Evolutionary conservation across 2,329 filamentous ascomycete species (phyloP).

Genomic region (Calonectria henricotiae): DNA sequence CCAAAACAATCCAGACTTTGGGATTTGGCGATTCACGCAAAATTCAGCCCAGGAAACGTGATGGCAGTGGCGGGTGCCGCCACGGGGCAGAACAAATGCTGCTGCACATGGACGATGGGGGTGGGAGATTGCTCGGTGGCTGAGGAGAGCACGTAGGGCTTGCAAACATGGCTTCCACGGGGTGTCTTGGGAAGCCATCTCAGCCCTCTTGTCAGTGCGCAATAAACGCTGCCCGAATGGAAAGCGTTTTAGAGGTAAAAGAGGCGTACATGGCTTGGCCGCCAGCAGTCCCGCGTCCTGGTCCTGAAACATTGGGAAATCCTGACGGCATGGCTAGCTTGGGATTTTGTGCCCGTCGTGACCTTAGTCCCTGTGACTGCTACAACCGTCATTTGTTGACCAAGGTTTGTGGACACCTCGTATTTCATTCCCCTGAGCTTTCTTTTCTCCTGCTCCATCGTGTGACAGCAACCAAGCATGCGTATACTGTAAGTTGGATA

Average conservation of each 20-base stretch:
- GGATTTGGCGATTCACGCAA: slow-evolving; percentile 5
- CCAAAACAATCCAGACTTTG: neutral
- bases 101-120: neutral
- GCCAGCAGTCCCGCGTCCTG: neutral
- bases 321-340: slow-evolving; percentile 11
- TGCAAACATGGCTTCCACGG: slow-evolving; percentile 11
- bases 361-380: slow-evolving; percentile 3
- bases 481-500: too few species aligned
- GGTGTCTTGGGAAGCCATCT: slow-evolving; percentile 15
- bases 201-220: slow-evolving; percentile 17
- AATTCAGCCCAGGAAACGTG: slow-evolving; percentile 15
- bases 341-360: neutral
- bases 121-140: slow-evolving; percentile 15
- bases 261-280: slow-evolving; percentile 3
- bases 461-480: slow-evolving; percentile 7
- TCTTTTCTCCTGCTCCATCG: neutral
- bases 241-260: neutral
- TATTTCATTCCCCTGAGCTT: neutral
- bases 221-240: neutral
- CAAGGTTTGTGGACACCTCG: neutral
- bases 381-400: neutral
- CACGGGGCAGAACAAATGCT: slow-evolving; percentile 9
- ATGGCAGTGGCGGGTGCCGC: neutral
- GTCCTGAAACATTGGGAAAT: slow-evolving; percentile 11
- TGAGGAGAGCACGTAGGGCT: neutral